phyloP scores from a whole-genome alignment of 768 basidiomycete species.

The Leucocoprinus leucothites region DNA sequence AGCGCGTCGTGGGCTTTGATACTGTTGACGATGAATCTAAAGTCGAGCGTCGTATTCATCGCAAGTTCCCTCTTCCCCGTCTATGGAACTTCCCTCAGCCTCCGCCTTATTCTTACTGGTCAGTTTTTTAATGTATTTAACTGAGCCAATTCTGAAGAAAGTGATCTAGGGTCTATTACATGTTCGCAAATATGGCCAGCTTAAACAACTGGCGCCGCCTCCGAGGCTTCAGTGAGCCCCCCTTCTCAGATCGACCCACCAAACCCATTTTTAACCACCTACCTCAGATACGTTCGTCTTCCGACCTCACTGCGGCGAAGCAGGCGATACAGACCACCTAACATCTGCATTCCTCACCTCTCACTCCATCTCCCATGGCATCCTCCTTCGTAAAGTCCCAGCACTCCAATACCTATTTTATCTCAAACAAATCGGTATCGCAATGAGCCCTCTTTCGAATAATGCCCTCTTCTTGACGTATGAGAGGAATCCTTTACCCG shows the following conservation, averaged over 20 bases:
- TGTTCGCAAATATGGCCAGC: constrained; percentile 95
- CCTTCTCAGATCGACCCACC: neutral
- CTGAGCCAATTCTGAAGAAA: neutral
- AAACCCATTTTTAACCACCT: constrained; percentile 1
- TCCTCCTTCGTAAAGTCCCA: constrained; percentile 94
- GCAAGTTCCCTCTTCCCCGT: constrained; percentile 89
- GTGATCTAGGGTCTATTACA: constrained; percentile 82
- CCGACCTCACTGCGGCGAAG: constrained; percentile 96
- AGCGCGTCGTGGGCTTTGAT: constrained; percentile 95
- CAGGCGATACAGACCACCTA: constrained; percentile 96
- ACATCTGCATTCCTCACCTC: constrained; percentile 95
- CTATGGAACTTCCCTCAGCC: constrained; percentile 89
- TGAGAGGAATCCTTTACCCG: constrained; percentile 94
- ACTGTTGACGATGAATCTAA: constrained; percentile 99
- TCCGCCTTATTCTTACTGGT: constrained; percentile 97
- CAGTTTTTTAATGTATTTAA: constrained; percentile 18
- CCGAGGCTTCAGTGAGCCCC: constrained; percentile 83
- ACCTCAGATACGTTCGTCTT: constrained; percentile 91
- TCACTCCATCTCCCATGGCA: constrained; percentile 99
- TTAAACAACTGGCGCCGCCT: constrained; percentile 88
- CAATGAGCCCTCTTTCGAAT: constrained; percentile 98
- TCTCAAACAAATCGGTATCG: constrained; percentile 95
- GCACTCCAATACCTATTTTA: constrained; percentile 97
- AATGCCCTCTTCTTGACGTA: constrained; percentile 97
- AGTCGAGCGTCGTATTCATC: constrained; percentile 84